phyloP scores from a whole-genome alignment of 2,329 filamentous ascomycete species.

The Aureobasidium sp. region DNA sequence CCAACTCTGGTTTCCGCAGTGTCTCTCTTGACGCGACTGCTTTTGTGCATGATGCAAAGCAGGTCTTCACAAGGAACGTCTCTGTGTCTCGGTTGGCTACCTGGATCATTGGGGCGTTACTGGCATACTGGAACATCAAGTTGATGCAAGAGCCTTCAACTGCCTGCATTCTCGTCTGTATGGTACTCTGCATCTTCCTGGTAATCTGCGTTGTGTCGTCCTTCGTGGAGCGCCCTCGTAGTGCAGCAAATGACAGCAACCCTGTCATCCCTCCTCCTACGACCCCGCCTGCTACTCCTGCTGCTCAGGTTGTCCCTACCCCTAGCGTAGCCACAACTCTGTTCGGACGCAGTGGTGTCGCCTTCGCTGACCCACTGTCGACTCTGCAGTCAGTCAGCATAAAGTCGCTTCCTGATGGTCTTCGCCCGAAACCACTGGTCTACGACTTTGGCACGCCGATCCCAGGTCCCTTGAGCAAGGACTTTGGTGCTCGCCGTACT shows the following conservation, averaged over 20 bases:
- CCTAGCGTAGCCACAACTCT: neutral
- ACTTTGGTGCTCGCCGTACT: neutral
- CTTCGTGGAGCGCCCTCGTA: neutral
- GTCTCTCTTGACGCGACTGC: neutral
- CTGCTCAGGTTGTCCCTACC: neutral
- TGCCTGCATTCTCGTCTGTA: neutral
- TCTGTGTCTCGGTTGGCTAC: neutral
- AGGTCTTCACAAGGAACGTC: neutral
- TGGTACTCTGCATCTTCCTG: neutral
- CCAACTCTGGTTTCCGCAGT: neutral
- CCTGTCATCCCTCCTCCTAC: neutral
- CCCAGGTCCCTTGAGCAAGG: neutral
- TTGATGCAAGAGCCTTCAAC: neutral
- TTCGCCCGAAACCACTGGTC: neutral
- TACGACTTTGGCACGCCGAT: neutral
- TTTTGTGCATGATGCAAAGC: neutral
- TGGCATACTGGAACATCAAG: neutral
- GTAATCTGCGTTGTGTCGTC: neutral
- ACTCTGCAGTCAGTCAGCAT: neutral
- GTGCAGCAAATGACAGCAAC: neutral
- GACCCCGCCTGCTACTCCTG: neutral
- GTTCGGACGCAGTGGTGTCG: neutral
- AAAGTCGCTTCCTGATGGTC: neutral
- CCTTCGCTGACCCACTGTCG: neutral
- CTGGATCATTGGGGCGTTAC: neutral